Evolutionary conservation across 164 flowering plant species (phyloP), one percentile per base, ranked within the genome.

Genomic region (grape (Vitis vinifera)): DNA sequence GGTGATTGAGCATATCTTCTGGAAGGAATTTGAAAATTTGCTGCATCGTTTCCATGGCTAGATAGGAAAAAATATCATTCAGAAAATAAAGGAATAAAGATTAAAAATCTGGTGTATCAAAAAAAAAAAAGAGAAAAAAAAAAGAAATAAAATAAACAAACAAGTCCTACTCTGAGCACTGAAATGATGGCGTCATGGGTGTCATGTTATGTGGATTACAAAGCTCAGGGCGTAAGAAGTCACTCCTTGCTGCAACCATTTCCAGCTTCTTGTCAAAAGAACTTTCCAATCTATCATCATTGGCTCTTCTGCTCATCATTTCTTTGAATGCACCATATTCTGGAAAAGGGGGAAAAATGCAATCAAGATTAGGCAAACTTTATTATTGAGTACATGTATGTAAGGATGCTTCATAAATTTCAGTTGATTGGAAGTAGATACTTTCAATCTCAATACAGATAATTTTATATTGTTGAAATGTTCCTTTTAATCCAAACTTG

Each of bases 181-280:
- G 79, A 53, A 86, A 62, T 68, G 82, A 73, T 65, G 91, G 87
- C 50, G 87, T 84, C 29, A 63, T 9, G 14, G 87, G 89, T 17
- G 84, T 76, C 62, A 78, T 71, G 67, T 68, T 73, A n/a, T 75
- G 81, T 10, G 76, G 70, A 77, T 82, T 68, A 59, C 55, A 62
- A 30, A 75, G 71, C 71, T 83, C 83, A 29, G 66, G 29, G 1
- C 60, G 65, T 48, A 68, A 63, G 55, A 65, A n/a, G 68, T 72
- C 73, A 10, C 47, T 67, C 59, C 62, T 48, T 44, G 51, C 44
- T 10, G 69, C 71, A n/a, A 62, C 67, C 51, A 51, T 56, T 23
- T 37, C 76, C 68, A 73, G 30, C 68, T 79, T 73, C 48, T 66
- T 71, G 49, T 66, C 73, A 59, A 57, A 63, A 11, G 47, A 12